A percentile compares a stretch with the other conserved stretches of the same genome.
Conservation (phyloP, 345 rosid genomes). For the Eucalyptus decipiens region DNA sequence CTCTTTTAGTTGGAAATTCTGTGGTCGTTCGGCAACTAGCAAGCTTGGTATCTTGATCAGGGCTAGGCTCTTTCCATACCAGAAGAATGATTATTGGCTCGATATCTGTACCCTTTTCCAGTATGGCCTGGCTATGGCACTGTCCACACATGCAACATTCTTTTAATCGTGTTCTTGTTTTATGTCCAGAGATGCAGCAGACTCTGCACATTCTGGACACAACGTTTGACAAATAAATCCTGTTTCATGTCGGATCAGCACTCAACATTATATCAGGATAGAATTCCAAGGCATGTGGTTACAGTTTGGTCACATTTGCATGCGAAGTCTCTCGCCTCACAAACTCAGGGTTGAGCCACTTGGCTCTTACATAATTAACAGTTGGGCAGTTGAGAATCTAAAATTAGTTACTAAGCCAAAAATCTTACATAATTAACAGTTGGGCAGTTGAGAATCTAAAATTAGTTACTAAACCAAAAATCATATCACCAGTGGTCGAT, state of each 20-base stretch:
- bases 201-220: not conserved
- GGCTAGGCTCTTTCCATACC: not conserved
- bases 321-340: not conserved
- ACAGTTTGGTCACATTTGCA: not conserved
- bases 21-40: not conserved
- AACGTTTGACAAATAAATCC: not conserved
- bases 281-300: not conserved
- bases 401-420: no score
- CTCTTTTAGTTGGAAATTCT: not conserved
- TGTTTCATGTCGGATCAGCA: not conserved
- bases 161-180: not conserved
- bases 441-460: no score
- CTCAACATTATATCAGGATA: not conserved
- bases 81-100: constrained; percentile 57
- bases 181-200: not conserved
- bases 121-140: constrained; percentile 30
- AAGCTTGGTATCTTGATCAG: not conserved
- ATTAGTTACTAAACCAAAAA: no score
- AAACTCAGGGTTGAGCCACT: not conserved
- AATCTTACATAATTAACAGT: no score
- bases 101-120: constrained; percentile 20
- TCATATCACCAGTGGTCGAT: not conserved
- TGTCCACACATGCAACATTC: not conserved
- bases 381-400: not conserved
- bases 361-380: no score